Base-by-base conservation (phyloP, 352 stramenopile species). In the Phytophthora colocasiae region DNA sequence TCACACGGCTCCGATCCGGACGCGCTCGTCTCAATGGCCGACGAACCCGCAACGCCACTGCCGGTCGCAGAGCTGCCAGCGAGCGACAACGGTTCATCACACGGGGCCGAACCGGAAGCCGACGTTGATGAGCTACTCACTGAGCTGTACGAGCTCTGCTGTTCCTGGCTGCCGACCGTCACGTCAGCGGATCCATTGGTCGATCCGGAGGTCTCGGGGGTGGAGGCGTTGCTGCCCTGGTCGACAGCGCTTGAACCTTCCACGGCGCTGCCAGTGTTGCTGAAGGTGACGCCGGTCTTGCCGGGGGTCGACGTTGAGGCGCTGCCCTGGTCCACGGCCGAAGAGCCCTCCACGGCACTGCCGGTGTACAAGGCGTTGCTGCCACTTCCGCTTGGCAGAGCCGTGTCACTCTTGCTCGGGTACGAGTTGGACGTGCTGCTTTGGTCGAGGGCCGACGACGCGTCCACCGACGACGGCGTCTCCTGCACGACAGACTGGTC, bases 1-100 rank as follows among this genome's bases (percentile, higher is more conserved):
- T 69, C 62, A 17, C 62, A 69, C 53, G 62, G 62, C 38, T 51
- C 62, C 38, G 62, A 69, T 6, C 56, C 54, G 6, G 62, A 69
- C 1, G 50, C 46, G 29, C 63, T 70, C 10, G 39, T 60, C 54
- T 63, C 61, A 31, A 70, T 5, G 27, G 40, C 55, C 40, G 54
- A 64, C 27, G 62, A 70, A 15, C 47, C 40, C 3, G 62, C 55
- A 27, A 66, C 54, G 32, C 61, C 54, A 36, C 55, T 71, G 48
- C 55, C 63, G 24, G 47, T 63, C n/a, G 29, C 17, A 6, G 54
- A 50, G 10, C 51, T 49, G 7, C 51, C 53, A 6, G 48, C 46
- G 27, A 57, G 31, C 7, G 47, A 64, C 22, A 44, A 41, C 9
- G 44, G 55, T 34, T 56, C 45, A 32, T 66, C 58, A 40, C 41